phyloP scores from a whole-genome alignment of 306 rosid genomes.

The Macrotyloma uniflorum region DNA sequence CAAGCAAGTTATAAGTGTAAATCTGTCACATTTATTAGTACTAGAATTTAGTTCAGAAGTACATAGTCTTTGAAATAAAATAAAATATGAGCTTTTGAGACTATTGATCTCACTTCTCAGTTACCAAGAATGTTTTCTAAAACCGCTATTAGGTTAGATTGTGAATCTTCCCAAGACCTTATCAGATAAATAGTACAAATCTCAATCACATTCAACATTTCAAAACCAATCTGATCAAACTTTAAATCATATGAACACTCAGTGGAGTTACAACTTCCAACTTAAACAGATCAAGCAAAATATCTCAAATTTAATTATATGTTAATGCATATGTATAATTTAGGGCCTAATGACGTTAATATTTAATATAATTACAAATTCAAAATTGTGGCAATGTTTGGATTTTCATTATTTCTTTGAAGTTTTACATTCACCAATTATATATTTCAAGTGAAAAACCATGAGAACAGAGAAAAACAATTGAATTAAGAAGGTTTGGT shows the following conservation, averaged over 20 bases:
- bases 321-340: not conserved
- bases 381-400: not conserved
- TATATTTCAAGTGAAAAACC: not conserved
- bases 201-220: not conserved
- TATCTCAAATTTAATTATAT: not conserved
- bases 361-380: conserved; percentile 6
- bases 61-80: not conserved
- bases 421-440: not conserved
- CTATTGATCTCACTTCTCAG: not conserved
- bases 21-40: not conserved
- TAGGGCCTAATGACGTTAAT: not conserved
- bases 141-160: not conserved
- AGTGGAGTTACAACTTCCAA: not conserved
- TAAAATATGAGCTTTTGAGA: not conserved
- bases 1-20: conserved; percentile 5
- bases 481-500: conserved; percentile 21
- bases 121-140: not conserved
- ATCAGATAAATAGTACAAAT: not conserved
- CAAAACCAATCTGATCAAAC: not conserved
- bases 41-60: not conserved
- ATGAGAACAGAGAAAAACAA: not conserved
- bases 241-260: not conserved
- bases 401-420: not conserved
- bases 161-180: not conserved
- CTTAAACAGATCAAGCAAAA: not conserved